A percentile compares a stretch with the other conserved stretches of the same genome.
phyloP scores from a whole-genome alignment of 495 filamentous ascomycete species.

The Bombardia bombarda region DNA sequence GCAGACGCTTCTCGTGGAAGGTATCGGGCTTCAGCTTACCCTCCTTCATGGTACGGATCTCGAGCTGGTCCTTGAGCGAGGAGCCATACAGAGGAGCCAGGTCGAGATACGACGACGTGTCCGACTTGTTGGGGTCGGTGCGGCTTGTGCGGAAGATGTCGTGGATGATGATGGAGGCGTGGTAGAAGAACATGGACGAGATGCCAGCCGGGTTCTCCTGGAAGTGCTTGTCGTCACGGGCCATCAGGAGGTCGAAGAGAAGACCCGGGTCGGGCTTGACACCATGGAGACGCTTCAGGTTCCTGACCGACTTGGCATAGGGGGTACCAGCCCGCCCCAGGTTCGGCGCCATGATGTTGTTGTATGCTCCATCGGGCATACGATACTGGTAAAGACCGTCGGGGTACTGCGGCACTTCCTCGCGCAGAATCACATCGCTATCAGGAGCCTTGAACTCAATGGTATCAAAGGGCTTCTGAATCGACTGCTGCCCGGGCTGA shows the following conservation, averaged over 20 bases:
- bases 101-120: constrained; percentile 73
- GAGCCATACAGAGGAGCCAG: constrained; percentile 76
- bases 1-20: constrained; percentile 60
- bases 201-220: constrained; percentile 64
- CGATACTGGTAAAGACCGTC: constrained; percentile 46
- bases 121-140: constrained; percentile 23
- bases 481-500: neutral
- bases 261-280: constrained; percentile 64
- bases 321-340: constrained; percentile 50
- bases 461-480: constrained; percentile 10
- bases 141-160: constrained; percentile 41
- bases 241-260: constrained; percentile 68
- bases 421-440: constrained; percentile 28
- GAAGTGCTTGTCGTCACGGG: constrained; percentile 45
- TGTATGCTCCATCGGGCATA: constrained; percentile 61
- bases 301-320: constrained; percentile 62
- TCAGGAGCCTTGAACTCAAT: constrained; percentile 24
- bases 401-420: constrained; percentile 23
- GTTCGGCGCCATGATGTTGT: constrained; percentile 54
- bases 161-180: constrained; percentile 78
- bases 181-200: constrained; percentile 76
- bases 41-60: constrained; percentile 62
- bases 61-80: constrained; percentile 56
- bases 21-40: constrained; percentile 73
- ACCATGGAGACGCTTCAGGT: constrained; percentile 35